phyloP scores from a whole-genome alignment of 768 basidiomycete species.

The Termitomyces titanicus region DNA sequence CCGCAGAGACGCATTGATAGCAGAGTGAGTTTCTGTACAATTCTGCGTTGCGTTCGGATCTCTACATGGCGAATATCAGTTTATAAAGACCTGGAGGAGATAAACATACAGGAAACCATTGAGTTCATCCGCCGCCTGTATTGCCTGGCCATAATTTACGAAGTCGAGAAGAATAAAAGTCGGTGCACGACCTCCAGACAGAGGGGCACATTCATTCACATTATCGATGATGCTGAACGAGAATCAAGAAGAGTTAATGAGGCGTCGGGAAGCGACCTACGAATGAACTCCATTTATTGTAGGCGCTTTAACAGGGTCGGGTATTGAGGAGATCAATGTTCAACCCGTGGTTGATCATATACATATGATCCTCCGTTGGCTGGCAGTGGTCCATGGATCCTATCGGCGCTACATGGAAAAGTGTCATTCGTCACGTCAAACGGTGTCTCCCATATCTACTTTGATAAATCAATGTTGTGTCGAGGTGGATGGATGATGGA shows the following conservation, averaged over 20 bases:
- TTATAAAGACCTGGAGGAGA: no score
- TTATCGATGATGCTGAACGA: constrained; percentile 33
- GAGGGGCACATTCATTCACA: constrained; percentile 37
- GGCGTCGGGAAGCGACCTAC: constrained; percentile 21
- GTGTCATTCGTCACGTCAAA: constrained; percentile 44
- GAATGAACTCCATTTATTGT: constrained; percentile 33
- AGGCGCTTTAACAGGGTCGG: constrained; percentile 21
- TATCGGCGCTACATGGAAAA: constrained; percentile 53
- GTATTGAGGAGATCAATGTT: constrained; percentile 35
- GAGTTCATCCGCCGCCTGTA: constrained; percentile 37
- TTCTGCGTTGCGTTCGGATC: no score
- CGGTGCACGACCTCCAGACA: constrained; percentile 44
- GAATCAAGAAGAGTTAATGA: background rate
- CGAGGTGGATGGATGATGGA: background rate
- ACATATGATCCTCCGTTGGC: constrained; percentile 11
- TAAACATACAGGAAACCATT: constrained; percentile 33
- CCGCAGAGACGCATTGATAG: no score
- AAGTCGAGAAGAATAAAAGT: constrained; percentile 52
- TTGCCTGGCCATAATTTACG: constrained; percentile 43
- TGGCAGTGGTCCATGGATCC: constrained; percentile 42
- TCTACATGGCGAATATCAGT: no score
- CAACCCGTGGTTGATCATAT: constrained; percentile 57
- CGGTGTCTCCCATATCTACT: constrained; percentile 56
- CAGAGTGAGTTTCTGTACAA: no score
- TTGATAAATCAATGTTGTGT: constrained; percentile 8